Conservation (phyloP, 208 protist genomes). For the Wallacemonas rigidus region DNA sequence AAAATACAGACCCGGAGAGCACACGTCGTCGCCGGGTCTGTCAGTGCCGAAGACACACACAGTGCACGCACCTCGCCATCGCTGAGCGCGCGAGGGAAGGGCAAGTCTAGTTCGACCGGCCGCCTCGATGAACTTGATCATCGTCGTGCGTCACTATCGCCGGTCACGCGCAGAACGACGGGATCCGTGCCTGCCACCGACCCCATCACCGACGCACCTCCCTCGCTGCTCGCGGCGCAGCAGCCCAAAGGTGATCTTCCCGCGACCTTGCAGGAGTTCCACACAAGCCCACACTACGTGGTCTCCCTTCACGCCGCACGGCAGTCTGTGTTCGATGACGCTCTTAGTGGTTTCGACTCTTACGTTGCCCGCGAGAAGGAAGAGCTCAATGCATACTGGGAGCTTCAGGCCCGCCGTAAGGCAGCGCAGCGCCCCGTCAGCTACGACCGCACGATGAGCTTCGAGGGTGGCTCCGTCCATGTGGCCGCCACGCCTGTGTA, state of each 20-base stretch:
- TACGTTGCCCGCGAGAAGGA: slow-evolving; percentile 38
- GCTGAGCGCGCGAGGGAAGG: not conserved
- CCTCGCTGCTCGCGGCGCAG: not conserved
- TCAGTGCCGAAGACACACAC: not conserved
- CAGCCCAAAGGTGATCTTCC: slow-evolving; percentile 30
- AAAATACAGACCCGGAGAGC: slow-evolving; percentile 24
- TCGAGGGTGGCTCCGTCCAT: not conserved
- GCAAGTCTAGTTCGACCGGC: too few relatives aligned
- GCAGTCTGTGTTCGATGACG: slow-evolving; percentile 49
- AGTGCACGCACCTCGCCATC: not conserved
- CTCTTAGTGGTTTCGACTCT: slow-evolving; percentile 51
- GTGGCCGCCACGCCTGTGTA: slow-evolving; percentile 11
- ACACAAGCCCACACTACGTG: slow-evolving; percentile 37
- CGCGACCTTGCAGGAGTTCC: slow-evolving; percentile 49
- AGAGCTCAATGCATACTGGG: slow-evolving; percentile 24
- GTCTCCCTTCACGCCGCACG: slow-evolving; percentile 42
- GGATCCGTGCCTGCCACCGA: too few relatives aligned
- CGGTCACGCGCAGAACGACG: too few relatives aligned
- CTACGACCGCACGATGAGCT: slow-evolving; percentile 13
- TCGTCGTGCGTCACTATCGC: too few relatives aligned
- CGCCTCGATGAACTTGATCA: too few relatives aligned
- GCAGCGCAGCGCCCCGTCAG: not conserved
- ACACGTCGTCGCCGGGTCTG: slow-evolving; percentile 5
- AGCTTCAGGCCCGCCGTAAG: slow-evolving; percentile 10
- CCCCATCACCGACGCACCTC: not conserved